phyloP scores from a whole-genome alignment of 768 basidiomycete species.

The Hypholoma sublateritium region DNA sequence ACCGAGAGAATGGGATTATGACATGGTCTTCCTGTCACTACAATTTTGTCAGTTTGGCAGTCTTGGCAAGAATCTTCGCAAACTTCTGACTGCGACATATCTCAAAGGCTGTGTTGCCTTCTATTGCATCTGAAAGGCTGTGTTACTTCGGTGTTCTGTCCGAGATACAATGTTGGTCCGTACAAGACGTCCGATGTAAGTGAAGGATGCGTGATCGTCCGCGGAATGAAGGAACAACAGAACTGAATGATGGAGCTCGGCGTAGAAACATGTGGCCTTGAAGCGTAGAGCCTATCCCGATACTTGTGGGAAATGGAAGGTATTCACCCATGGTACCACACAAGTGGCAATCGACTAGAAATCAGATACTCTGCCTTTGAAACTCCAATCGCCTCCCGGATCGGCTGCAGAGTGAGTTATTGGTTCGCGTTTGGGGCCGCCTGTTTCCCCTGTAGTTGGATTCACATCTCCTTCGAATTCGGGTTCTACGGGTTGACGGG shows the following conservation, averaged over 20 bases:
- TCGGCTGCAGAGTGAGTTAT: constrained; percentile 55
- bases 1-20: constrained; percentile 12
- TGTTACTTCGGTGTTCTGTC: constrained; percentile 4
- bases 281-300: no score
- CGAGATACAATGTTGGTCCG: no score
- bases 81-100: not conserved
- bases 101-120: constrained; percentile 6
- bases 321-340: not conserved
- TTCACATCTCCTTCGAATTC: constrained; percentile 84
- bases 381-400: constrained; percentile 82
- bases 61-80: not conserved
- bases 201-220: constrained; percentile 1
- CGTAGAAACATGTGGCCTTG: not conserved
- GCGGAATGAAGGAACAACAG: not conserved
- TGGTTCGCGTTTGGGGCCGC: constrained; percentile 88
- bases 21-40: not conserved
- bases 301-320: not conserved
- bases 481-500: constrained; percentile 51
- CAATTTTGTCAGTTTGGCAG: not conserved
- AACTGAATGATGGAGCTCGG: not conserved
- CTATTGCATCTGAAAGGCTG: constrained; percentile 5
- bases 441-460: constrained; percentile 80
- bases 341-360: constrained; percentile 43
- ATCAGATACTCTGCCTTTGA: constrained; percentile 86
- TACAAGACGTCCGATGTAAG: not conserved